These are phyloP conservation scores for Agastache rugosa DNA, from an alignment of 257 asterid genomes.

Conservation along the genomic window DNA sequence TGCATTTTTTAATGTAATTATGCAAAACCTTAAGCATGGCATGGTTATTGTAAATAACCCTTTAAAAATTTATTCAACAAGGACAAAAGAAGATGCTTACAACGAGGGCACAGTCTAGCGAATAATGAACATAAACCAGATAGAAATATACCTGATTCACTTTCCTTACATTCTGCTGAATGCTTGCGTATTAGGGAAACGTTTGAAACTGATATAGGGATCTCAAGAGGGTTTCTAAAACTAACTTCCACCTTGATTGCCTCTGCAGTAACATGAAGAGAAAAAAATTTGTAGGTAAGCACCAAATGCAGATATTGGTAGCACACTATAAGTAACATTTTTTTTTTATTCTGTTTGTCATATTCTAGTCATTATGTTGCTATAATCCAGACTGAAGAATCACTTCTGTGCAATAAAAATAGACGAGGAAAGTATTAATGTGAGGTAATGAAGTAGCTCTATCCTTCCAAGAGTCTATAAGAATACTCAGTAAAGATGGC, in stretches of 20 bases:
- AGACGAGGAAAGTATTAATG: neutral
- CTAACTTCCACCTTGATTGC: constrained; percentile 76
- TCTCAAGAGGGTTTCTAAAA: constrained; percentile 91
- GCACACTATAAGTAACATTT: constrained; percentile 27
- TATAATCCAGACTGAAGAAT: constrained; percentile 26
- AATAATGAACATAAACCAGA: constrained; percentile 27
- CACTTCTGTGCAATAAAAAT: constrained; percentile 19
- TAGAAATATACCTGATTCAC: constrained; percentile 57
- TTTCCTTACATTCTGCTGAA: constrained; percentile 52
- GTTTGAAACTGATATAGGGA: constrained; percentile 80
- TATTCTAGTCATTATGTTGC: constrained; percentile 19
- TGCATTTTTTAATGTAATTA: neutral
- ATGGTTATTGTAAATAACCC: neutral
- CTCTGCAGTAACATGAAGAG: constrained; percentile 62
- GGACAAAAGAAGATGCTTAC: neutral
- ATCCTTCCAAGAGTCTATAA: neutral
- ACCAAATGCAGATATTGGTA: constrained; percentile 30
- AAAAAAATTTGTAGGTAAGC: constrained; percentile 27
- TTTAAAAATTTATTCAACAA: neutral
- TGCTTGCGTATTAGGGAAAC: constrained; percentile 82
- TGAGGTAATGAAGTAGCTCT: neutral
- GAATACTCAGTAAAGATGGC: neutral
- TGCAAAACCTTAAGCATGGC: neutral
- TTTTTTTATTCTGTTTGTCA: neutral
- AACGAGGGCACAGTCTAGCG: constrained; percentile 14